Conservation (phyloP, 1,139 yeast species). For the Diutina siamensis region DNA sequence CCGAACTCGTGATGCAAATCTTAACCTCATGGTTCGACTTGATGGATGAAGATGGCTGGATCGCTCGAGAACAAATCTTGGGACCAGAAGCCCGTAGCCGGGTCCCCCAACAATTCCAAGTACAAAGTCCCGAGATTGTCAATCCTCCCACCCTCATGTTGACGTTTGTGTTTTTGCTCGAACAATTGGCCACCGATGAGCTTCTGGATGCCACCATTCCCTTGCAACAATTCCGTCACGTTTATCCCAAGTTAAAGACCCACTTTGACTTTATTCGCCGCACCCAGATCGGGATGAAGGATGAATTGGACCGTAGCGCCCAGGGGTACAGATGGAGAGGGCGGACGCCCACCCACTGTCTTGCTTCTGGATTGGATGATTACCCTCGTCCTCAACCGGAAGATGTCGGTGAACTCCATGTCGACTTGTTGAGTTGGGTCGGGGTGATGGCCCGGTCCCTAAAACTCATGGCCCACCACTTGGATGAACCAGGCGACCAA, state of each 20-base stretch:
- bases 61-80: constrained; percentile 87
- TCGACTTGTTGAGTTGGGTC: constrained; percentile 86
- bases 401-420: constrained; percentile 81
- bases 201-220: constrained; percentile 47
- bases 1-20: constrained; percentile 73
- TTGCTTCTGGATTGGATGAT: constrained; percentile 93
- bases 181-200: constrained; percentile 22
- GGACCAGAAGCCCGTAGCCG: constrained; percentile 86
- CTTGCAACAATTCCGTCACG: constrained; percentile 44
- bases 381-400: constrained; percentile 81
- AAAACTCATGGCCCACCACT: constrained; percentile 58
- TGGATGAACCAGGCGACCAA: constrained; percentile 50
- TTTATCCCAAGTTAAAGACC: constrained; percentile 64
- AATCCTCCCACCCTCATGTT: constrained; percentile 93
- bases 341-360: constrained; percentile 70
- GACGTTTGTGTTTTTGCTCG: constrained; percentile 58
- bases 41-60: constrained; percentile 91
- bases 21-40: constrained; percentile 78
- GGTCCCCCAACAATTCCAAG: constrained; percentile 78
- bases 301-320: constrained; percentile 41
- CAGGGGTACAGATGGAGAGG: constrained; percentile 94
- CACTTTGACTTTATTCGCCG: constrained; percentile 82
- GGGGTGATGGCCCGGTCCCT: constrained; percentile 85
- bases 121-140: constrained; percentile 84
- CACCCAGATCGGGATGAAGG: constrained; percentile 57